A percentile compares a stretch with the other conserved stretches of the same genome.
These are phyloP conservation scores for Bertia moriformis DNA, from an alignment of 2,329 filamentous ascomycete genomes.

Conservation along the genomic window DNA sequence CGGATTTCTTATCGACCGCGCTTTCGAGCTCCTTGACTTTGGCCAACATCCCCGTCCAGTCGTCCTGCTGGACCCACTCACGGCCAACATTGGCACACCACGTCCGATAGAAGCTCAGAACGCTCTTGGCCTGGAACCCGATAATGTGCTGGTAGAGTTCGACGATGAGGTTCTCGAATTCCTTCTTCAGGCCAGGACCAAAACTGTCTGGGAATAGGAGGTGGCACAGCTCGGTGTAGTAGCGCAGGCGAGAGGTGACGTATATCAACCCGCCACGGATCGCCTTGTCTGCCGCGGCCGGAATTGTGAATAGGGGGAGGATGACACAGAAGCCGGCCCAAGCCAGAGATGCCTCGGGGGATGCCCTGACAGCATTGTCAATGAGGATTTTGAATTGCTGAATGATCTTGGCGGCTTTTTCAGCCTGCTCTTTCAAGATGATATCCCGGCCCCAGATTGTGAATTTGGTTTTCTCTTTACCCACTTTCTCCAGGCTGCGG, in stretches of 20 bases:
- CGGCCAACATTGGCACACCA: slow-evolving; percentile 2
- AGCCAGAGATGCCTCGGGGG: slow-evolving; percentile 14
- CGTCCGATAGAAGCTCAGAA: slow-evolving; percentile 14
- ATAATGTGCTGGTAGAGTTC: slow-evolving; percentile 16
- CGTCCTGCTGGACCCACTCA: slow-evolving; percentile 6
- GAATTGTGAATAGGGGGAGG: slow-evolving; percentile 18
- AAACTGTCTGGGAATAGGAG: slow-evolving; percentile 9
- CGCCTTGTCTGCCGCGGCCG: slow-evolving; percentile 10
- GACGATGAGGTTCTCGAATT: slow-evolving; percentile 7
- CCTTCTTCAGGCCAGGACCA: slow-evolving; percentile 2
- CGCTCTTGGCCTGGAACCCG: slow-evolving; percentile 17
- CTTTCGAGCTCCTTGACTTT: too few relatives aligned
- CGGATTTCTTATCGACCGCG: too few relatives aligned
- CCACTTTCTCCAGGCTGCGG: slow-evolving; percentile 6
- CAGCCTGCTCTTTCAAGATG: slow-evolving; percentile 9
- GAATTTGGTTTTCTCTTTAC: slow-evolving; percentile 6
- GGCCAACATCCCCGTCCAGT: slow-evolving; percentile 10
- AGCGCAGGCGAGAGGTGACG: slow-evolving; percentile 12
- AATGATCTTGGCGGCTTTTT: slow-evolving; percentile 7
- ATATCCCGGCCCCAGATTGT: slow-evolving; percentile 8
- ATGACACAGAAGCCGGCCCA: slow-evolving; percentile 20
- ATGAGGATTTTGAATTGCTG: slow-evolving; percentile 10
- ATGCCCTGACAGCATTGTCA: slow-evolving; percentile 11
- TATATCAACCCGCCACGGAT: slow-evolving; percentile 16
- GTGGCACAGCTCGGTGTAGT: slow-evolving; percentile 14